phyloP scores from a whole-genome alignment of 73 alveolate genomes.

The Paramecium biaurelia region DNA sequence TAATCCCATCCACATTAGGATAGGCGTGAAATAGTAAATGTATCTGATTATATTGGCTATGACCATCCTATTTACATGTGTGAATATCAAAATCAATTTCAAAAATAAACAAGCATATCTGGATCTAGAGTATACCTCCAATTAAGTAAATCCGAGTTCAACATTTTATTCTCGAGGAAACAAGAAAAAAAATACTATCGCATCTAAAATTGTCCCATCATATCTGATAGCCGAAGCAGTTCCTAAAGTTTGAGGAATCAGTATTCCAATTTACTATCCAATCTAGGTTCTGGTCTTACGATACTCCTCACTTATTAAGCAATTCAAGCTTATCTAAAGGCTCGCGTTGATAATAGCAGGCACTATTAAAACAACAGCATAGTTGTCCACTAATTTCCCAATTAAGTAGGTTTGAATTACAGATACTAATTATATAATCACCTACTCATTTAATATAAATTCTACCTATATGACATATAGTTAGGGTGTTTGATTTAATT shows the following conservation, averaged over 20 bases:
- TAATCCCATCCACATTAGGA: not conserved
- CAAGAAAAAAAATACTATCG: conserved; percentile 10
- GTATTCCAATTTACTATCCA: not conserved
- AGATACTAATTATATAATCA: not conserved
- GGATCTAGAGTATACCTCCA: not conserved
- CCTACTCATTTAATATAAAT: not conserved
- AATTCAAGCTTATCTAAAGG: not conserved
- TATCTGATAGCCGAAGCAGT: not conserved
- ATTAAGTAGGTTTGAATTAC: not conserved
- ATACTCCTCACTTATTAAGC: not conserved
- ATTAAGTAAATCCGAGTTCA: not conserved
- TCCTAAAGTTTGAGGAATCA: not conserved
- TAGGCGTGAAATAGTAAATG: conserved; percentile 23
- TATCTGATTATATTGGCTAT: not conserved
- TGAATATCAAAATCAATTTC: not conserved
- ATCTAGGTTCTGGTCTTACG: not conserved
- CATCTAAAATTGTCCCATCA: not conserved
- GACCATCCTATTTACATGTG: not conserved
- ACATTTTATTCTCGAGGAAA: conserved; percentile 20
- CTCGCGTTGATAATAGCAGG: not conserved
- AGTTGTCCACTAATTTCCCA: not conserved
- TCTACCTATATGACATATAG: not conserved
- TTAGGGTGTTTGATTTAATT: not conserved
- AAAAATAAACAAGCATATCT: not conserved
- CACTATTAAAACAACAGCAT: not conserved